Evolutionary conservation across 768 basidiomycete genomes (phyloP), one percentile per base, ranked within the genome.

Genomic region (Rhodosporidiobolus odoratus): DNA sequence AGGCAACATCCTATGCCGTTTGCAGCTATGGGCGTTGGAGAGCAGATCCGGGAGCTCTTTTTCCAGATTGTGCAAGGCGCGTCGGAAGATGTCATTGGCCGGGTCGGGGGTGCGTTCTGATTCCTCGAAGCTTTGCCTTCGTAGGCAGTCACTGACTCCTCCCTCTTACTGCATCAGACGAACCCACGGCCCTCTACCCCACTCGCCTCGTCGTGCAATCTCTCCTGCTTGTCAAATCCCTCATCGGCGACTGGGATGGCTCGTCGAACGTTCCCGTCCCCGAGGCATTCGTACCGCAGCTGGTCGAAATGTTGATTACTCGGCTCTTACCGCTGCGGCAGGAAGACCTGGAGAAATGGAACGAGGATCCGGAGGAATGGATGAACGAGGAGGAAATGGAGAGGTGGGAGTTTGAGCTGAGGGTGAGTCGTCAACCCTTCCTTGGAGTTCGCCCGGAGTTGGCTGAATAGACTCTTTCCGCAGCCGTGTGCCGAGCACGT

Each of bases 401-500:
- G 47, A 86, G 90, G 66, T 97, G 94, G 93, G 89, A 93, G 75
- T 97, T 85, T 76, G 92, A 95, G 76, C 86, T 96, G 68, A 84
- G 95, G 72, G 93, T 95, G 76, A 37, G 88, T 68, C 2, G 10
- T 38, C 54, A 43, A 6, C 27, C 34, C 12, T 8, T 23, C 23
- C 10, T 54, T 27, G 13, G 19, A 2, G 32, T 10, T 45, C 34
- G 50, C 23, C 48, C 25, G n/a, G n/a, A n/a, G 48, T 38, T 12
- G 30, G 17, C 16, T 12, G 2, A 10, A 16, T 17, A 6, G 5
- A 23, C n/a, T n/a, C 5, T 10, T 19, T 21, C 1, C 57, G 37
- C 63, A 97, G 95, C 88, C 93, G 2, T 95, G 93, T 76, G 90
- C 90, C 57, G 94, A 97, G 80, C 84, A 92, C n/a, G 90, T 97